A percentile compares a stretch with the other conserved stretches of the same genome.
Conservation (phyloP, 225 moss, liverwort and hornwort genomes). For the Anthoceros angustus region DNA sequence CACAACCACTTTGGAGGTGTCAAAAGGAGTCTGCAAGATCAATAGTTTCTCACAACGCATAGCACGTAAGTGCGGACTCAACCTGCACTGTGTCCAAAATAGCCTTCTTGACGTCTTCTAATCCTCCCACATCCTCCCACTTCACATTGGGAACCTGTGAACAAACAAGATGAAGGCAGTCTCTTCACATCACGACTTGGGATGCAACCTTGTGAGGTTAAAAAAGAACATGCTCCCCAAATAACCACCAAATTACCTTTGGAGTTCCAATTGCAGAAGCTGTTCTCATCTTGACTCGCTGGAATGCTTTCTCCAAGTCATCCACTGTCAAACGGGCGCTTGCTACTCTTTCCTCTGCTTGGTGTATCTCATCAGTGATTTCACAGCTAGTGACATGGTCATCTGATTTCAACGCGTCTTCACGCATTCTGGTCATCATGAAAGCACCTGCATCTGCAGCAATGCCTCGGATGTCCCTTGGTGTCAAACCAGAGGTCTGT, state of each 20-base stretch:
- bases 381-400: constrained; percentile 3
- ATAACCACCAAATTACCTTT: constrained; percentile 41
- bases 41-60: constrained; percentile 9
- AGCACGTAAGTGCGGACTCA: constrained; percentile 6
- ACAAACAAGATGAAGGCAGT: constrained; percentile 1
- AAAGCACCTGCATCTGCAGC: constrained; percentile 78
- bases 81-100: constrained; percentile 99
- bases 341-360: constrained; percentile 3
- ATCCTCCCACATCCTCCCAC: constrained; percentile 99
- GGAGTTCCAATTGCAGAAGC: constrained; percentile 97
- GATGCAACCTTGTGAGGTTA: too few relatives aligned
- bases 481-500: constrained; percentile 75
- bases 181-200: constrained; percentile 11
- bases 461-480: constrained; percentile 70
- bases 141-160: constrained; percentile 93
- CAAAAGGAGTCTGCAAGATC: neutral
- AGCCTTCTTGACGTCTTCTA: constrained; percentile 94
- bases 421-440: constrained; percentile 32
- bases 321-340: constrained; percentile 20
- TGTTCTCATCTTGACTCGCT: constrained; percentile 63
- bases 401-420: constrained; percentile 5
- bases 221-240: too few relatives aligned
- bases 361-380: constrained; percentile 5
- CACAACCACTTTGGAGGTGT: neutral
- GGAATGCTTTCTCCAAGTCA: constrained; percentile 65